Evolutionary conservation across 2,329 filamentous ascomycete genomes (phyloP).

Genomic region (Penicillium nordicum): DNA sequence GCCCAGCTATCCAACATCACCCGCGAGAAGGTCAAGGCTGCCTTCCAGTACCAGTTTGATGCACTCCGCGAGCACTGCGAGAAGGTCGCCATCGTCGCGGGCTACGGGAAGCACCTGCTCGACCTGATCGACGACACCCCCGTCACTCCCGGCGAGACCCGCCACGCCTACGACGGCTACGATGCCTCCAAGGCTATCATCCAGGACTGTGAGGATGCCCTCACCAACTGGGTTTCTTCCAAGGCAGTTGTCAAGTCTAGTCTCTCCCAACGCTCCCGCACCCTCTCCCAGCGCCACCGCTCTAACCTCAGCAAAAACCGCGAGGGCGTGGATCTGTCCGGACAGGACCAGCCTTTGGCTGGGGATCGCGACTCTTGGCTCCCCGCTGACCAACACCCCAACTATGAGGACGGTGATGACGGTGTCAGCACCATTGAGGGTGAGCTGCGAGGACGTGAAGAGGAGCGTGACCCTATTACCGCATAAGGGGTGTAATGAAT

Average conservation of each 20-base stretch:
- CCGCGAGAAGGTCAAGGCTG: conserved; percentile 97
- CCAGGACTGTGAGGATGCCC: conserved; percentile 94
- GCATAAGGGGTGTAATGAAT: conserved; percentile 10
- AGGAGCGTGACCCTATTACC: conserved; percentile 33
- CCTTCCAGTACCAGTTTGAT: conserved; percentile 97
- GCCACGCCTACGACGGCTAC: conserved; percentile 93
- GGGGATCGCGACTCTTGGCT: conserved; percentile 80
- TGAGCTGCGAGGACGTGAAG: conserved; percentile 36
- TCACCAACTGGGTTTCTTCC: conserved; percentile 93
- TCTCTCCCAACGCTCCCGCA: conserved; percentile 82
- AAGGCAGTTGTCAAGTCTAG: conserved; percentile 85
- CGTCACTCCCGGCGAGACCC: conserved; percentile 94
- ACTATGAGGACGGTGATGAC: conserved; percentile 46
- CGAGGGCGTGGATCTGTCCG: conserved; percentile 76
- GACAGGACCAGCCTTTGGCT: conserved; percentile 74
- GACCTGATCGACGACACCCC: conserved; percentile 95
- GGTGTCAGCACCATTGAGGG: conserved; percentile 33
- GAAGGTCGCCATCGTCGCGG: conserved; percentile 96
- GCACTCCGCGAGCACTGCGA: conserved; percentile 95
- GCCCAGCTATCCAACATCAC: conserved; percentile 99
- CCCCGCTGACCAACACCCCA: conserved; percentile 60
- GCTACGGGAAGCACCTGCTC: conserved; percentile 96
- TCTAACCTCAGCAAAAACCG: conserved; percentile 65
- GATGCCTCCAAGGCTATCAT: conserved; percentile 98
- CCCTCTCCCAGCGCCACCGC: conserved; percentile 77